Conservation (phyloP, 1,139 yeast genomes). For the Geotrichum reessii region DNA sequence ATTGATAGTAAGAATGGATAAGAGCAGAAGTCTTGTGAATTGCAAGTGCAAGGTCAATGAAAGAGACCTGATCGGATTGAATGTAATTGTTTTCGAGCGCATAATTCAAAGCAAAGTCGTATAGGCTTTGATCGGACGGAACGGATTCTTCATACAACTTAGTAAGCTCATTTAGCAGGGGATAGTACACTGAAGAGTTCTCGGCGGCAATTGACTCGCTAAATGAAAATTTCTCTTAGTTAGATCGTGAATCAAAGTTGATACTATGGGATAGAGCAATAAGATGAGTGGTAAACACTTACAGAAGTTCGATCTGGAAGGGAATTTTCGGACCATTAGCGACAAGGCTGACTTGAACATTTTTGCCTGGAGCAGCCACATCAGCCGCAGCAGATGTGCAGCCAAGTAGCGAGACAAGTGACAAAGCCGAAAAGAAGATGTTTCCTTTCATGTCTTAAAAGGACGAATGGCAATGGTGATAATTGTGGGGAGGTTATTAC, state of each 20-base stretch:
- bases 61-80: constrained; percentile 27
- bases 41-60: constrained; percentile 50
- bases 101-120: constrained; percentile 37
- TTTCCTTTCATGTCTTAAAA: neutral
- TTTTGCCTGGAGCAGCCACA: constrained; percentile 5
- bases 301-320: constrained; percentile 46
- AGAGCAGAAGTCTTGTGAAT: constrained; percentile 55
- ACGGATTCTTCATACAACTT: constrained; percentile 29
- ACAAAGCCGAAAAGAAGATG: constrained; percentile 3
- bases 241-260: neutral
- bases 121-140: constrained; percentile 39
- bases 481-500: neutral
- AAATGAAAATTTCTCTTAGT: neutral
- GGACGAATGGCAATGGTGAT: neutral
- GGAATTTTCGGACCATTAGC: constrained; percentile 38
- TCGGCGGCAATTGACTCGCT: constrained; percentile 51
- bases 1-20: constrained; percentile 56
- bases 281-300: constrained; percentile 23
- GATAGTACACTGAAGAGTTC: constrained; percentile 47
- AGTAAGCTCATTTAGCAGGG: constrained; percentile 42
- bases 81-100: constrained; percentile 31
- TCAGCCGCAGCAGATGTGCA: neutral
- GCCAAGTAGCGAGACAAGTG: neutral
- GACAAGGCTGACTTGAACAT: constrained; percentile 26
- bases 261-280: neutral